Conservation (phyloP, 1,284 basidiomycete genomes). For the Butyriboletus pseudospeciosus region DNA sequence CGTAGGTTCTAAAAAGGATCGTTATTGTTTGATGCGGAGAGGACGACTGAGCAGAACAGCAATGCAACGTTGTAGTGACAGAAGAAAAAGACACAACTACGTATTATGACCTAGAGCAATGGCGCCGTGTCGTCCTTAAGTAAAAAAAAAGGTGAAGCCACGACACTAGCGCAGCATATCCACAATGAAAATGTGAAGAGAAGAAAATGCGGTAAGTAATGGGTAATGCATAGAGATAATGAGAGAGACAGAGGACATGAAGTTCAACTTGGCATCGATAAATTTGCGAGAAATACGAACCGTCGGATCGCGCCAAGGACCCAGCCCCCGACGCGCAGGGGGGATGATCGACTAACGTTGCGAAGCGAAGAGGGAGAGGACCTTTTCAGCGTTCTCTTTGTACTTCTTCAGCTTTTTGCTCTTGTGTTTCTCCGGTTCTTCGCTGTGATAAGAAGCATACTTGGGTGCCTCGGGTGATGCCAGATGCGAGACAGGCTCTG, state of each 20-base stretch:
- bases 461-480: conserved; percentile 35
- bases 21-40: conserved; percentile 24
- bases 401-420: conserved; percentile 75
- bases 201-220: conserved; percentile 16
- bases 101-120: conserved; percentile 28
- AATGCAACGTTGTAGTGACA: conserved; percentile 29
- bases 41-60: conserved; percentile 25
- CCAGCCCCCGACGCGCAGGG: conserved; percentile 20
- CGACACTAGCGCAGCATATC: conserved; percentile 26
- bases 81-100: conserved; percentile 21
- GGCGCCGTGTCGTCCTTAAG: conserved; percentile 27
- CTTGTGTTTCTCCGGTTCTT: conserved; percentile 54
- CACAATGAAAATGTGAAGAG: conserved; percentile 8
- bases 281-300: conserved; percentile 17
- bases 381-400: conserved; percentile 76
- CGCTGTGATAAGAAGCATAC: conserved; percentile 23
- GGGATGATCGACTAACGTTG: conserved; percentile 35
- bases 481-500: conserved; percentile 23
- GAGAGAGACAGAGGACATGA: conserved; percentile 11
- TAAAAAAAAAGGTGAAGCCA: conserved; percentile 8
- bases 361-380: conserved; percentile 70
- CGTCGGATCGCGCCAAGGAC: conserved; percentile 18
- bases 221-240: conserved; percentile 32
- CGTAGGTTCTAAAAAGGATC: conserved; percentile 23
- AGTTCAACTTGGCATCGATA: conserved; percentile 19